These are phyloP conservation scores for Ganoderma lucidum DNA, from an alignment of 1,284 basidiomycete species.

Conservation along the genomic window DNA sequence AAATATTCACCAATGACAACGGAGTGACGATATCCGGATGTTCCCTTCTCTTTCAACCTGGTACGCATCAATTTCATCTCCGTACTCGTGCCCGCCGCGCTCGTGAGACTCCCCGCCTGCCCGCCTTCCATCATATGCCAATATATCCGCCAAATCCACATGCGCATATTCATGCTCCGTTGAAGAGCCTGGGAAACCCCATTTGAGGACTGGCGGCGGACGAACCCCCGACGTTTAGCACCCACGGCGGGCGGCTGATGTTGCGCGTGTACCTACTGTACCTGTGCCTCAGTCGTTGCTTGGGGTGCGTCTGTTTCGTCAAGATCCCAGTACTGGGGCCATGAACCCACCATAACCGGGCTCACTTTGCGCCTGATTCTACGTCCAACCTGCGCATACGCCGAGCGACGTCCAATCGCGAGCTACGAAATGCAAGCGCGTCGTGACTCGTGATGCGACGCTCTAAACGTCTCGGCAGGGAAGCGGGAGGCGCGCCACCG, in stretches of 20 bases:
- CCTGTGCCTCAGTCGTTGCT: background rate
- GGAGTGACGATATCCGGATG: background rate
- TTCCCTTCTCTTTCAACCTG: slow-evolving; percentile 1
- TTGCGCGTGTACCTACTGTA: background rate
- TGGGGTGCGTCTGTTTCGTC: background rate
- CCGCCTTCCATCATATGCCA: slow-evolving; percentile 7
- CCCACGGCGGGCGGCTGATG: background rate
- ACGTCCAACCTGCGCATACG: background rate
- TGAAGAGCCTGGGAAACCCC: slow-evolving; percentile 2
- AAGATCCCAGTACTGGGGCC: background rate
- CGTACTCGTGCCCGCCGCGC: background rate
- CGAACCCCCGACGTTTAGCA: background rate
- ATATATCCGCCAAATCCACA: background rate
- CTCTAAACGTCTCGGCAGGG: slow-evolving; percentile 21
- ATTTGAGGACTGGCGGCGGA: background rate
- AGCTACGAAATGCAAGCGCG: background rate
- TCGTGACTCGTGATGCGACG: slow-evolving; percentile 23
- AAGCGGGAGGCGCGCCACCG: background rate
- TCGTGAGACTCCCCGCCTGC: slow-evolving; percentile 7
- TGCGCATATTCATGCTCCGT: background rate
- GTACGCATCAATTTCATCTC: slow-evolving; percentile 10
- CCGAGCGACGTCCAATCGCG: background rate
- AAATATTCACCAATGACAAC: background rate
- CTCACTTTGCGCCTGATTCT: background rate
- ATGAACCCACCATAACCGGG: background rate